phyloP scores from a whole-genome alignment of 352 stramenopile species.

The Globisporangium paddicum region DNA sequence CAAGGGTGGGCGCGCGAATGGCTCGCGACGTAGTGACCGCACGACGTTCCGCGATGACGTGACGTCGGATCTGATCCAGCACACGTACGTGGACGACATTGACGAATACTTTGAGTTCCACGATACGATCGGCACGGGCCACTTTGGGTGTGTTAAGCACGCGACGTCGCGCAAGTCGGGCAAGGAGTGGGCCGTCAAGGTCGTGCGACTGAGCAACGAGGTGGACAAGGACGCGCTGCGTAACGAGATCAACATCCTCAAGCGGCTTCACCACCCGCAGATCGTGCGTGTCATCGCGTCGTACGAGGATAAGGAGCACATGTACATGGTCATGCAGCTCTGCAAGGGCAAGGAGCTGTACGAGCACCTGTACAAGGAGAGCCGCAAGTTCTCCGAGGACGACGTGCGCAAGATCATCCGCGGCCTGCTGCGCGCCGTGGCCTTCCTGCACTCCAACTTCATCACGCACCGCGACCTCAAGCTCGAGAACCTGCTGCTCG shows the following conservation, averaged over 20 bases:
- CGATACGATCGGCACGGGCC: constrained; percentile 56
- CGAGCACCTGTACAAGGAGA: constrained; percentile 65
- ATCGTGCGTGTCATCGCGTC: constrained; percentile 76
- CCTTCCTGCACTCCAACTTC: constrained; percentile 78
- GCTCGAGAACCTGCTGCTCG: constrained; percentile 77
- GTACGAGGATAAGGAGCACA: constrained; percentile 72
- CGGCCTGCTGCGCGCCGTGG: constrained; percentile 46
- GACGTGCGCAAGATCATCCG: constrained; percentile 66
- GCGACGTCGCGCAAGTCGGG: constrained; percentile 53
- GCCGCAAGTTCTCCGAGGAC: constrained; percentile 57
- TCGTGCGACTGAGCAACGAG: constrained; percentile 65
- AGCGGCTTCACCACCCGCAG: constrained; percentile 73
- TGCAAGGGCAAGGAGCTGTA: constrained; percentile 80
- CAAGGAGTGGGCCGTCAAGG: constrained; percentile 76
- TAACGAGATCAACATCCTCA: constrained; percentile 78
- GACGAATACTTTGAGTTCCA: constrained; percentile 58
- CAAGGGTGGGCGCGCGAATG: not conserved
- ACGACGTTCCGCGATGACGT: constrained; percentile 60
- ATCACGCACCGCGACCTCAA: constrained; percentile 82
- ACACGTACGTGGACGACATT: constrained; percentile 71
- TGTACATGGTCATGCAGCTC: constrained; percentile 89
- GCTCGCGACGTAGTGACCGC: constrained; percentile 22
- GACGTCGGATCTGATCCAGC: constrained; percentile 69
- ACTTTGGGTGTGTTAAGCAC: constrained; percentile 69
- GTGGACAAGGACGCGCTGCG: constrained; percentile 68